A percentile compares a stretch with the other conserved stretches of the same genome.
These are phyloP conservation scores for Dacryopinax primogenitus DNA, from an alignment of 768 basidiomycete species.

Conservation along the genomic window DNA sequence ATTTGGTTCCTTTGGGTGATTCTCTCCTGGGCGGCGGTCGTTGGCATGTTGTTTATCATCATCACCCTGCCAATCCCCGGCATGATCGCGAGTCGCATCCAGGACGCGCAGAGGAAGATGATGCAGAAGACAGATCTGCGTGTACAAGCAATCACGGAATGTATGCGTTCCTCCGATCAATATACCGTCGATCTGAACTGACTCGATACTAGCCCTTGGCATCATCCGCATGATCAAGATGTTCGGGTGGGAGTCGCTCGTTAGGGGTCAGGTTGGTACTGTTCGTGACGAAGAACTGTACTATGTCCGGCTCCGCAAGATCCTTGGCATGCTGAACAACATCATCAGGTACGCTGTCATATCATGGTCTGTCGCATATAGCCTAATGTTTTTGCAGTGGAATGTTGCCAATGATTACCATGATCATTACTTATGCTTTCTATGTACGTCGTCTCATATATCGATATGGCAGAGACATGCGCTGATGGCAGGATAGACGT, in stretches of 20 bases:
- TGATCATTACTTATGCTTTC: constrained; percentile 50
- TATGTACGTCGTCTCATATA: constrained; percentile 33
- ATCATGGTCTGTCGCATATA: not conserved
- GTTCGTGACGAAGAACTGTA: constrained; percentile 26
- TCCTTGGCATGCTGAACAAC: not conserved
- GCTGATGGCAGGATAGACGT: constrained; percentile 19
- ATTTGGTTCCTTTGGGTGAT: constrained; percentile 25
- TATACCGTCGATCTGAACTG: constrained; percentile 19
- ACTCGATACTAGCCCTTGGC: constrained; percentile 12
- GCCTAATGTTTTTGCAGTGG: constrained; percentile 29
- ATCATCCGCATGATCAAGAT: constrained; percentile 26
- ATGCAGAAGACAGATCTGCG: constrained; percentile 9
- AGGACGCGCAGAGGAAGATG: constrained; percentile 9
- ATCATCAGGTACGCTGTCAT: not conserved
- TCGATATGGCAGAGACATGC: not conserved
- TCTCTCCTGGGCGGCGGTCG: constrained; percentile 27
- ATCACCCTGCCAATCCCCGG: constrained; percentile 28
- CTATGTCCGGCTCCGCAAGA: constrained; percentile 18
- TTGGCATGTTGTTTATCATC: constrained; percentile 26
- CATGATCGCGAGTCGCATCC: constrained; percentile 1
- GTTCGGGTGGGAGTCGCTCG: constrained; percentile 28
- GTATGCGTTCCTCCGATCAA: no score
- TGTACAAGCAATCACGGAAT: constrained; percentile 3
- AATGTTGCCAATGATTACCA: constrained; percentile 48
- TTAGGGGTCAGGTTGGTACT: constrained; percentile 23